Evolutionary conservation across 2,329 filamentous ascomycete genomes (phyloP), one percentile per base, ranked within the genome.

Genomic region (Chalara sp.): DNA sequence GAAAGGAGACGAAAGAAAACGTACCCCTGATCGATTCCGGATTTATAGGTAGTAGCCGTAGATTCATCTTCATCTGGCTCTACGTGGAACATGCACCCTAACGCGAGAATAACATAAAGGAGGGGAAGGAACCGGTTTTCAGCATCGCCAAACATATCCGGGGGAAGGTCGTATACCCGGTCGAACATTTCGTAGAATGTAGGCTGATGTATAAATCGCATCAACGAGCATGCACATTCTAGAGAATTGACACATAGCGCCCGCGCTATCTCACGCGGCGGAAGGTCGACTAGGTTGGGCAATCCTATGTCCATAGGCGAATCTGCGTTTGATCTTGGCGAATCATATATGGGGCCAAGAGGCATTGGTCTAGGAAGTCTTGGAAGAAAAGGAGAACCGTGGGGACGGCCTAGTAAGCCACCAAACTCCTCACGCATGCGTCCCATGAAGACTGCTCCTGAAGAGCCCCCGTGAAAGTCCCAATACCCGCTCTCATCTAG

Each of bases 401-500:
- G 74, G 56, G 81, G 58, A 40, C 80, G 78, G 21, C 84, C 84
- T 45, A 93, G 77, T 57, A 93, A 75, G 54, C 84, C 82, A 43
- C 88, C 86, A 58, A 96, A 88, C 63, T 96, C 87, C 62, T 95
- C 87, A 61, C 89, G 86, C 78, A 99, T 85, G 49, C 88, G 83
- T 56, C 83, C 81, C 60, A 96, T 78, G 66, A 96, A 99, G 56
- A 92, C 89, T 42, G 91, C 79, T 3, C 92, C 91, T 0, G 93
- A 97, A 0, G 92, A 96, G 56, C 88, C 87, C 45, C 93, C 93
- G 64, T 95, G 89, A 62, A 96, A 99, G 68, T 97, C 91, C 83
- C 90, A 95, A 60, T 93, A 83, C 41, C 92, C 92, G 61, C 84
- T 83, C 59, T 97, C 92, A 61, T 95, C 90, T 33, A 97, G 76